Base-by-base conservation (phyloP, 441 rosid genomes). In the Adansonia rubrostipa region DNA sequence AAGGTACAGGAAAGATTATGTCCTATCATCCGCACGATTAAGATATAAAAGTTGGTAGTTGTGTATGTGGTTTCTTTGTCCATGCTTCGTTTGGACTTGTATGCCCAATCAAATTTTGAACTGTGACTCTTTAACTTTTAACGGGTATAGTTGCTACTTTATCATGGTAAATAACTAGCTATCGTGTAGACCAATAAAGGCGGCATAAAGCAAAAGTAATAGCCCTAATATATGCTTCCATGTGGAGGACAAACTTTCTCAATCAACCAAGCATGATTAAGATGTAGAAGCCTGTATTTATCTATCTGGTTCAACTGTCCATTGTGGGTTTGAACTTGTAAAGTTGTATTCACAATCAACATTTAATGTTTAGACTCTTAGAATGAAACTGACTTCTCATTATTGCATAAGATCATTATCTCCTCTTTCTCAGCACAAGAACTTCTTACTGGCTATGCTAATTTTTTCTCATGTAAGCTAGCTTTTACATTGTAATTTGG, bases 401-500 rank as follows among this genome's bases (percentile, higher is more conserved):
- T 53, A 17, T 53, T 71, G 63, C 48, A 53, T n/a, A n/a, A 71
- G 62, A 53, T 9, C 15, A 36, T 33, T 54, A 71, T 54, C 24
- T 71, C 61, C 63, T 53, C 24, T 71, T 36, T 71, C 47, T 71
- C 28, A 53, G 62, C 47, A n/a, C 24, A 33, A 15, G 13, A 71
- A 70, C 45, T 69, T 73, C 68, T 65, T 42, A 44, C 62, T 24
- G 57, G 20, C 1, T 60, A 20, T 44, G 61, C 47, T 47, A 66
- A 40, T 48, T 73, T 74, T 74, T 20, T 68, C 40, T 68, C 15
- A 1, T 79, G 36, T 8, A 33, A 62, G 48, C 73, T 17, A 74
- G 73, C 64, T 61, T 64, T 62, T 73, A 36, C 60, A 66, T 17
- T 17, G 65, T 67, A 22, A 64, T 79, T 82, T 80, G 50, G 48